Percentiles rank a stretch among this genome's conserved stretches.
Conservation (phyloP, 768 basidiomycete species). For the Fomitopsis pulvina region DNA sequence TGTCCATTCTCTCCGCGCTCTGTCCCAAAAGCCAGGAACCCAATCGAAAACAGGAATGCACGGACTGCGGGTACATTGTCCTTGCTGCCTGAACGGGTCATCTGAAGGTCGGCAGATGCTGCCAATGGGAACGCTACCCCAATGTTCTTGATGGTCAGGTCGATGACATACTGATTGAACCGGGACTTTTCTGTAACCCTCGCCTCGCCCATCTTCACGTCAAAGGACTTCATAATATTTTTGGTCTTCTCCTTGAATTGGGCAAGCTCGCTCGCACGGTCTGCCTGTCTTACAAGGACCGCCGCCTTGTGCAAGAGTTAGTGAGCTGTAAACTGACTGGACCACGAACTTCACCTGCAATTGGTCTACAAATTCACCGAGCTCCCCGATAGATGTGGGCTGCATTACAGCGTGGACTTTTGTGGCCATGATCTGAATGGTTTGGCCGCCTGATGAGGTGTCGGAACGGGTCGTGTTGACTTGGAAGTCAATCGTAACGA, state of each 20-base stretch:
- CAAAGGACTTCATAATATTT: slow-evolving; percentile 68
- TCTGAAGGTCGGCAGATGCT: slow-evolving; percentile 49
- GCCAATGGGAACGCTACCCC: slow-evolving; percentile 89
- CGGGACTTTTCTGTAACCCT: slow-evolving; percentile 34
- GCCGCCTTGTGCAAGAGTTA: slow-evolving; percentile 49
- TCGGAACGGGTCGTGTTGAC: slow-evolving; percentile 17
- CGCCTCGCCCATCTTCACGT: slow-evolving; percentile 46
- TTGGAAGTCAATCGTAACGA: slow-evolving; percentile 74
- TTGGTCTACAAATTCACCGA: slow-evolving; percentile 85
- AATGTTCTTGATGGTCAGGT: slow-evolving; percentile 54
- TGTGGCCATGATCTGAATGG: slow-evolving; percentile 50
- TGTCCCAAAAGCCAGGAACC: slow-evolving; percentile 64
- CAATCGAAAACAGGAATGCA: slow-evolving; percentile 84
- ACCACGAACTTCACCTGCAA: slow-evolving; percentile 49
- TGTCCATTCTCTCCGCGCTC: slow-evolving; percentile 75
- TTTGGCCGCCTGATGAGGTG: slow-evolving; percentile 9
- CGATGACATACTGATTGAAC: slow-evolving; percentile 49
- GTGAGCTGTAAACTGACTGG: not conserved
- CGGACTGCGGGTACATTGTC: slow-evolving; percentile 44
- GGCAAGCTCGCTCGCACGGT: slow-evolving; percentile 69
- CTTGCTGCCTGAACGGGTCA: slow-evolving; percentile 34
- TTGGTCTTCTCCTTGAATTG: slow-evolving; percentile 81
- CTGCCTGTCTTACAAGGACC: slow-evolving; percentile 63
- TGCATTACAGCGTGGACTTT: slow-evolving; percentile 93
- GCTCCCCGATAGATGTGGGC: slow-evolving; percentile 84